Evolutionary conservation across 257 asterid genomes (phyloP).

Genomic region (Capsicum rhomboideum): DNA sequence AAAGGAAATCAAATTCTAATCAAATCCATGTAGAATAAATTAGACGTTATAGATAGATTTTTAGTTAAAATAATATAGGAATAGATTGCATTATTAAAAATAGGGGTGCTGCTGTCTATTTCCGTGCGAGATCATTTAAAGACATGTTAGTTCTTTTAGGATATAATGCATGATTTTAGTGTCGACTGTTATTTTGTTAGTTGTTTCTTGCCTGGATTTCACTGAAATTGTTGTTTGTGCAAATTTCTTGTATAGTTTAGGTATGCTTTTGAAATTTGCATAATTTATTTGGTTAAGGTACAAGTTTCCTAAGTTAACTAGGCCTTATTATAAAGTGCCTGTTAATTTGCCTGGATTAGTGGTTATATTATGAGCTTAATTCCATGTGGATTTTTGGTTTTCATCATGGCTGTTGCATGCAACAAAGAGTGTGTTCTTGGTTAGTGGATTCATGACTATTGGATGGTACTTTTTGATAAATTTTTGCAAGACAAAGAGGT

Average conservation of each 20-base stretch:
- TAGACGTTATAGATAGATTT: too few species aligned
- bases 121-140: too few species aligned
- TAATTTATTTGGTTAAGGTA: constrained; percentile 55
- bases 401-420: constrained; percentile 43
- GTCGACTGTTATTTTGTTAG: constrained; percentile 39
- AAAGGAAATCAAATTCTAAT: too few species aligned
- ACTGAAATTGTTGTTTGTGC: constrained; percentile 38
- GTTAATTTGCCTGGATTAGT: constrained; percentile 21
- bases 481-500: constrained; percentile 34
- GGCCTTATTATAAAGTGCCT: constrained; percentile 57
- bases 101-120: too few species aligned
- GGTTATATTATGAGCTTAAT: constrained; percentile 49
- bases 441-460: constrained; percentile 38
- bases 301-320: constrained; percentile 35
- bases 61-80: too few species aligned
- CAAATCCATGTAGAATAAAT: too few species aligned
- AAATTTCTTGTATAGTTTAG: constrained; percentile 56
- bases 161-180: constrained; percentile 47
- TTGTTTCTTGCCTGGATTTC: constrained; percentile 42
- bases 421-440: constrained; percentile 29
- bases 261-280: constrained; percentile 62
- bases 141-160: too few species aligned
- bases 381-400: constrained; percentile 47
- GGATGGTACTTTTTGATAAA: constrained; percentile 54
- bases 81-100: too few species aligned